Percentiles rank a stretch among this genome's conserved stretches.
phyloP scores from a whole-genome alignment of 73 alveolate species.

The Paraurostyla sp. region DNA sequence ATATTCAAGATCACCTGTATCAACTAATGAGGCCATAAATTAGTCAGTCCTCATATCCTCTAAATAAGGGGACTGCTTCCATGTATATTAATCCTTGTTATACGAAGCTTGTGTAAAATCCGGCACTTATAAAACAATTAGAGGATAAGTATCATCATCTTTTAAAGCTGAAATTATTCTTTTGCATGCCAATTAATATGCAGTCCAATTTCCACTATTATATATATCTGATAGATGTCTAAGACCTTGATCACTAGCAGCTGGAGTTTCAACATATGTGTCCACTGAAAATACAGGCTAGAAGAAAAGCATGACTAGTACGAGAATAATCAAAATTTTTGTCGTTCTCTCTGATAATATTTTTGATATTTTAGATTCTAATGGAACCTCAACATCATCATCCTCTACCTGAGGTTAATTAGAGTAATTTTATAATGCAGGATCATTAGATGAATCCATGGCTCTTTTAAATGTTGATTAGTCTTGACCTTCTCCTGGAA shows the following conservation, averaged over 20 bases:
- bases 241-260: conserved; percentile 17
- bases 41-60: conserved; percentile 18
- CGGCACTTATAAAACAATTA: background rate
- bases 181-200: background rate
- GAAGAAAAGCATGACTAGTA: conserved; percentile 68
- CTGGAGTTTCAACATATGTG: conserved; percentile 18
- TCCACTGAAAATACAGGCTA: conserved; percentile 25
- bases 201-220: background rate
- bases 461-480: background rate
- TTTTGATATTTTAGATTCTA: conserved; percentile 65
- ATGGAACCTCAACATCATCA: conserved; percentile 62
- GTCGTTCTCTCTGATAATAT: conserved; percentile 68
- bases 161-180: background rate
- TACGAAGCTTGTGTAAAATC: background rate
- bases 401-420: conserved; percentile 5
- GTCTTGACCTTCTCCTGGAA: background rate
- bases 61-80: background rate
- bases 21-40: background rate
- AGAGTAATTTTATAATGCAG: background rate
- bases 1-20: background rate
- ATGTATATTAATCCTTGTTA: background rate
- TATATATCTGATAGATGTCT: background rate
- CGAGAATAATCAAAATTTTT: conserved; percentile 63
- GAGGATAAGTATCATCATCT: background rate
- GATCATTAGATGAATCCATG: background rate